Evolutionary conservation across 192 early-diverging fungal species (phyloP).

Genomic region (Phlyctochytrium arcticum): DNA sequence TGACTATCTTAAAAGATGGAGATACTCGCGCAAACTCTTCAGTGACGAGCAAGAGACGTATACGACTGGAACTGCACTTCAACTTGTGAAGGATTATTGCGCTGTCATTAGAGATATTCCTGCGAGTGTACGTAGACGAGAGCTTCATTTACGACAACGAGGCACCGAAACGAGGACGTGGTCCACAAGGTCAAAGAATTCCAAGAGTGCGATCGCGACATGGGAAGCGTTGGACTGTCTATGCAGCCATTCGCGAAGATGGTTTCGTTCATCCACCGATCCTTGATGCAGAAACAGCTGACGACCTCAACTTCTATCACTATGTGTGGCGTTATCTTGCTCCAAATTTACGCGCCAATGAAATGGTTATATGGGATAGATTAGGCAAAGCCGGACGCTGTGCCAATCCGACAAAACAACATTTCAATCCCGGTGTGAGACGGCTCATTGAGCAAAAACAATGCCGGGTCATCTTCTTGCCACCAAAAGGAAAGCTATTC

Average conservation of each 20-base stretch:
- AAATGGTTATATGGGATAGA: neutral
- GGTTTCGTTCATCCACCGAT: slow-evolving; percentile 5
- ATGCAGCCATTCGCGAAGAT: neutral
- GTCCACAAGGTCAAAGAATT: neutral
- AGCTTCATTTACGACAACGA: neutral
- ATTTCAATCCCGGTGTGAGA: neutral
- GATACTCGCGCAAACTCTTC: neutral
- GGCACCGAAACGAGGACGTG: neutral
- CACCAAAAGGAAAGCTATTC: neutral
- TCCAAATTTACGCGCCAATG: slow-evolving; percentile 1
- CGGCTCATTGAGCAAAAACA: neutral
- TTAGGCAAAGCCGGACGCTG: neutral
- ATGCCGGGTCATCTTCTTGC: neutral
- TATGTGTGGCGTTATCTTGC: neutral
- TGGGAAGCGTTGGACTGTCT: neutral
- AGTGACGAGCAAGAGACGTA: slow-evolving; percentile 4
- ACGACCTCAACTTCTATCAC: neutral
- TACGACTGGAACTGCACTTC: neutral
- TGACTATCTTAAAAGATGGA: neutral
- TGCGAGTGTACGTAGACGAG: neutral
- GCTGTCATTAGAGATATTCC: neutral
- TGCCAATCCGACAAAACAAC: neutral
- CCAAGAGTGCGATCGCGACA: slow-evolving; percentile 1
- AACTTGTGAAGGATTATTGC: slow-evolving; percentile 6
- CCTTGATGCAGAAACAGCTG: neutral